Percentiles rank a stretch among this genome's conserved stretches.
Evolutionary conservation across 2,329 filamentous ascomycete species (phyloP).

Genomic region (Drechslerella stenobrocha): DNA sequence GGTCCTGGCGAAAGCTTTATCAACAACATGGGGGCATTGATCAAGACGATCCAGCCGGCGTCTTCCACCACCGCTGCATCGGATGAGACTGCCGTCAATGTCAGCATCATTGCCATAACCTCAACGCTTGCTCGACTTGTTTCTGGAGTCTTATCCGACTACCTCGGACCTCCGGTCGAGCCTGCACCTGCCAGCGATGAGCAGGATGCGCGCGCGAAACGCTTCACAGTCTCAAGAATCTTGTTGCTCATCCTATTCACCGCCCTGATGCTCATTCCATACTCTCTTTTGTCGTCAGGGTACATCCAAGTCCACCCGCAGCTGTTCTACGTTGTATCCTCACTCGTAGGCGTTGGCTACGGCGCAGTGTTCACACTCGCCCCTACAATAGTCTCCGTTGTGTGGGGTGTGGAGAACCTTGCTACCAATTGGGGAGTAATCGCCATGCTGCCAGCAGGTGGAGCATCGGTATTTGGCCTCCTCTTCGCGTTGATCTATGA

Average conservation of each 20-base stretch:
- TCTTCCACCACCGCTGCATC: constrained; percentile 57
- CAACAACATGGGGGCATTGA: constrained; percentile 93
- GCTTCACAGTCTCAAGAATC: constrained; percentile 69
- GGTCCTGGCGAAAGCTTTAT: constrained; percentile 97
- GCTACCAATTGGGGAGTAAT: constrained; percentile 97
- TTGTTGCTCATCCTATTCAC: constrained; percentile 76
- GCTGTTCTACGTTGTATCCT: constrained; percentile 83
- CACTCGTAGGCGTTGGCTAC: constrained; percentile 85
- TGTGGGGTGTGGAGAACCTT: constrained; percentile 98
- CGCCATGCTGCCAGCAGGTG: constrained; percentile 84
- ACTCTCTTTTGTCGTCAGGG: constrained; percentile 76
- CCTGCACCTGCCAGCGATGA: constrained; percentile 55
- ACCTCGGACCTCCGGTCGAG: constrained; percentile 69
- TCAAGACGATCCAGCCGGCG: constrained; percentile 75
- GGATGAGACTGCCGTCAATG: constrained; percentile 75
- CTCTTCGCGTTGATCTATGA: constrained; percentile 85
- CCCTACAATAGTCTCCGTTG: constrained; percentile 90
- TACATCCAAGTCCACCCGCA: constrained; percentile 71
- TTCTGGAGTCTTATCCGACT: constrained; percentile 83
- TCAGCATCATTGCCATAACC: constrained; percentile 86
- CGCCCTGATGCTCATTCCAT: constrained; percentile 72
- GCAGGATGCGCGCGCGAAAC: constrained; percentile 51
- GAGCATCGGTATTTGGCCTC: constrained; percentile 85
- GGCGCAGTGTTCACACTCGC: constrained; percentile 87
- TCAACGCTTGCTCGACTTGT: constrained; percentile 89